Evolutionary conservation across 371 early-diverging fungal genomes (phyloP).

Genomic region (Apophysomyces trapeziformis): DNA sequence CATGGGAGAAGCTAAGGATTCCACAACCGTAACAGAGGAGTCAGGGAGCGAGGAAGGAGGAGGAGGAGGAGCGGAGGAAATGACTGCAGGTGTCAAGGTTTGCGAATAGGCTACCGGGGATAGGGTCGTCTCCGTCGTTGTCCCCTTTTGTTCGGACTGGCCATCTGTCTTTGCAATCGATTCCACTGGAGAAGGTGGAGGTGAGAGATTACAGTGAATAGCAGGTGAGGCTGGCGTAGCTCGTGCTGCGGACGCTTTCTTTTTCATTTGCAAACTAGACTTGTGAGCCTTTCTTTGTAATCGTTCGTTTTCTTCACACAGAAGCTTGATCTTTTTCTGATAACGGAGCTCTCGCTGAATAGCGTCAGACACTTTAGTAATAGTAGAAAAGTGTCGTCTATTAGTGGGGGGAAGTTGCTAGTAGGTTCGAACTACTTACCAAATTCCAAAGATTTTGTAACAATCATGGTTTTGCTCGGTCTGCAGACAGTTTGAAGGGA

Average conservation of each 20-base stretch:
- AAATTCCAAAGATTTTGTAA: slow-evolving; percentile 72
- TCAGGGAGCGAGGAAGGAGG: background rate
- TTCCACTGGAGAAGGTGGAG: background rate
- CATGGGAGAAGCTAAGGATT: background rate
- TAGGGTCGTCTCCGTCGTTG: background rate
- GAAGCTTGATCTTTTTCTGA: background rate
- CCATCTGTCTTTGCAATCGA: background rate
- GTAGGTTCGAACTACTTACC: slow-evolving; percentile 22
- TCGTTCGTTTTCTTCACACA: background rate
- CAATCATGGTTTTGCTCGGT: slow-evolving; percentile 81
- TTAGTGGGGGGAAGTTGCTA: background rate
- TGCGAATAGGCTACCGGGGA: slow-evolving; percentile 6
- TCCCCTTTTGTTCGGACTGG: background rate
- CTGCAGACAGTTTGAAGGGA: slow-evolving; percentile 69
- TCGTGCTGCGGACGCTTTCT: background rate
- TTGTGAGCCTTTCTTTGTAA: background rate
- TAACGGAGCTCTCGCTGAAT: background rate
- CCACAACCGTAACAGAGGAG: background rate
- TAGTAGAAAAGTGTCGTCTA: background rate
- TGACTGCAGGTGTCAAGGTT: background rate
- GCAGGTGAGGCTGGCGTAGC: background rate
- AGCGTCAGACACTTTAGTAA: background rate
- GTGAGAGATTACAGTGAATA: background rate
- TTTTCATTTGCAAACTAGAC: background rate
- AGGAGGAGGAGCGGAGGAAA: background rate